Percentiles rank a stretch among this genome's conserved stretches.
phyloP scores from a whole-genome alignment of 441 rosid species.

The Kokia cookei region DNA sequence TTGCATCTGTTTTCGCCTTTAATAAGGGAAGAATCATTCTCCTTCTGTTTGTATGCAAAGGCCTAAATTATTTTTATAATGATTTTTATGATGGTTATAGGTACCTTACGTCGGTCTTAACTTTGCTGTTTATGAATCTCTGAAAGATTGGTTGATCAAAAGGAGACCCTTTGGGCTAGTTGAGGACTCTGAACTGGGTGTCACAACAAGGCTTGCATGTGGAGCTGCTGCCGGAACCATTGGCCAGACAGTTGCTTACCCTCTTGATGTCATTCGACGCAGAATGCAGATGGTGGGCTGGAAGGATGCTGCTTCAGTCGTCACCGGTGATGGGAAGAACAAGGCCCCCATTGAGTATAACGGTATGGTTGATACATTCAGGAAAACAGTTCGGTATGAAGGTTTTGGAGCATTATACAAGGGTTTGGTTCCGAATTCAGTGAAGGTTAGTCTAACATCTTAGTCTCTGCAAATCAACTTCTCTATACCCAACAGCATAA shows the following conservation, averaged over 20 bases:
- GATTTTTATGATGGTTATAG: slow-evolving; percentile 34
- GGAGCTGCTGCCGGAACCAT: slow-evolving; percentile 94
- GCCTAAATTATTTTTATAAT: slow-evolving; percentile 4
- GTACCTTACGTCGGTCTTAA: slow-evolving; percentile 91
- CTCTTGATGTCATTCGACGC: slow-evolving; percentile 91
- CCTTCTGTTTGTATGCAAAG: not conserved
- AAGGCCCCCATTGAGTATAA: slow-evolving; percentile 56
- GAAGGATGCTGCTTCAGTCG: slow-evolving; percentile 85
- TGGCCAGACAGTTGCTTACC: slow-evolving; percentile 94
- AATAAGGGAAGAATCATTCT: not conserved
- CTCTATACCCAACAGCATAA: not conserved
- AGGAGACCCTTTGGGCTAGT: slow-evolving; percentile 57
- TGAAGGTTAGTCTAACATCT: slow-evolving; percentile 47
- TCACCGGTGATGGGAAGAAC: slow-evolving; percentile 71
- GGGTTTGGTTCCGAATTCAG: slow-evolving; percentile 92
- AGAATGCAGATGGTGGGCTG: slow-evolving; percentile 98
- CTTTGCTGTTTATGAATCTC: slow-evolving; percentile 94
- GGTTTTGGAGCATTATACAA: slow-evolving; percentile 89
- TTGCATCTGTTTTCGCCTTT: not conserved
- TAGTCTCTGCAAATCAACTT: not conserved
- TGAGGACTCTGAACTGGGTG: slow-evolving; percentile 62
- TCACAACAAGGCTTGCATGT: slow-evolving; percentile 84
- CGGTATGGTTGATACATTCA: slow-evolving; percentile 93
- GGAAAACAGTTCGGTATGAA: slow-evolving; percentile 75
- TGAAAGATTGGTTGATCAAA: slow-evolving; percentile 80